A percentile compares a stretch with the other conserved stretches of the same genome.
Evolutionary conservation across 2,329 filamentous ascomycete genomes (phyloP).

Genomic region (Metarhizium anisopliae): DNA sequence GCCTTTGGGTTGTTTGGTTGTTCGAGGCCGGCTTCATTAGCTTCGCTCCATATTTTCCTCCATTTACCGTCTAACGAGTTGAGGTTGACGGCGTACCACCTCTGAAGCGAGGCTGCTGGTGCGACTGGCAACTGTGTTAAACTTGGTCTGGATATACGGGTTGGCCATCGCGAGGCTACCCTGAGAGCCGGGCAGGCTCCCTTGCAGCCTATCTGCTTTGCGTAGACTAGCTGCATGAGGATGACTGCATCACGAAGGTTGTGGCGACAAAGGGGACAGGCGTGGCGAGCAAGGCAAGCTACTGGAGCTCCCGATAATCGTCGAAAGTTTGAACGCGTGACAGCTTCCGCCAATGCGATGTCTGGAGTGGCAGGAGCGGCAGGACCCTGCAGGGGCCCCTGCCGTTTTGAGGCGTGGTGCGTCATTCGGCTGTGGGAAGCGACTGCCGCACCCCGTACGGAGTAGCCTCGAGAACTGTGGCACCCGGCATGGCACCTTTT

Average conservation of each 20-base stretch:
- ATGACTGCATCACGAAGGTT: slow-evolving; percentile 13
- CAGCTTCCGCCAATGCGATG: neutral
- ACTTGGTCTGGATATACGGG: neutral
- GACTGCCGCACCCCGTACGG: neutral
- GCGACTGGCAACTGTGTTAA: neutral
- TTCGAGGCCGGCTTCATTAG: slow-evolving; percentile 7
- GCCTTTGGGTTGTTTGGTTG: slow-evolving; percentile 19
- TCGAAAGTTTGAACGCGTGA: neutral
- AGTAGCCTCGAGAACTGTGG: neutral
- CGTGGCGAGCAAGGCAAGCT: neutral
- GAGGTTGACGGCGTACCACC: slow-evolving; percentile 37
- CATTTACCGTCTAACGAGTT: slow-evolving; percentile 40
- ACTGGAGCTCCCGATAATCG: neutral
- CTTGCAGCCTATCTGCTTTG: slow-evolving; percentile 14
- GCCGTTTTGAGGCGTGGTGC: slow-evolving; percentile 2
- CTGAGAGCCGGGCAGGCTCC: slow-evolving; percentile 8
- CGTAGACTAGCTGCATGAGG: slow-evolving; percentile 20
- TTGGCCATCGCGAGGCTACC: slow-evolving; percentile 3
- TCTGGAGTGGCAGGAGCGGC: neutral
- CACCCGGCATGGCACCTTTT: too few species aligned
- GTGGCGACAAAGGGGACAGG: neutral
- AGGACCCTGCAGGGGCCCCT: slow-evolving; percentile 5
- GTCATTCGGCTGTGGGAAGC: neutral
- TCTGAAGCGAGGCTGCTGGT: slow-evolving; percentile 10
- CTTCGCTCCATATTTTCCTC: slow-evolving; percentile 35